phyloP scores from a whole-genome alignment of 306 rosid species.

The Vigna radiata region DNA sequence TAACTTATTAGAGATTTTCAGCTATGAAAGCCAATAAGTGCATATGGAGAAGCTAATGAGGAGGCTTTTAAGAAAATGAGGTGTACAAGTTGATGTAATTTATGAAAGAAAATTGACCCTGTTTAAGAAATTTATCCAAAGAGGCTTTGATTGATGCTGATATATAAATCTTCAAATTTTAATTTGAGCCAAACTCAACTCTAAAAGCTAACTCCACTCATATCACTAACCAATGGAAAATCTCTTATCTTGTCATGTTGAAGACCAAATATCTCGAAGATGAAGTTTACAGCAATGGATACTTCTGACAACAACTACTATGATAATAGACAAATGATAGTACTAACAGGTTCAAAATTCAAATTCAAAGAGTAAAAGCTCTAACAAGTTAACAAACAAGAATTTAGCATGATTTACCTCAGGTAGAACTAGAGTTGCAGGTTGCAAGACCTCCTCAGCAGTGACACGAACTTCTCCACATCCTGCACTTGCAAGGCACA shows the following conservation, averaged over 20 bases:
- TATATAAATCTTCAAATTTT: not conserved
- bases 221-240: too few species aligned
- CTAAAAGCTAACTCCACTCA: not conserved
- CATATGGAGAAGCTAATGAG: too few species aligned
- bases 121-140: not conserved
- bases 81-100: not conserved
- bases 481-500: slow-evolving; percentile 50
- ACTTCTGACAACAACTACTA: not conserved
- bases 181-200: not conserved
- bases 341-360: too few species aligned
- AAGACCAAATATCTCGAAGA: too few species aligned
- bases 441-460: slow-evolving; percentile 37
- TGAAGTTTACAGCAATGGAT: not conserved
- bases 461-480: slow-evolving; percentile 48
- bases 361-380: not conserved
- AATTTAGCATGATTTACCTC: slow-evolving; percentile 52
- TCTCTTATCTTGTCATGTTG: too few species aligned
- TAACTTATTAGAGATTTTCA: not conserved
- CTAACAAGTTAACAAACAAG: slow-evolving; percentile 1
- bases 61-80: not conserved
- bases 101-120: not conserved
- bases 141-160: not conserved
- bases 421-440: slow-evolving; percentile 51
- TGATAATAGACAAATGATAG: too few species aligned
- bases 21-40: not conserved